Base-by-base conservation (phyloP, 2,329 filamentous ascomycete genomes). In the Colletotrichum tamarilloi region DNA sequence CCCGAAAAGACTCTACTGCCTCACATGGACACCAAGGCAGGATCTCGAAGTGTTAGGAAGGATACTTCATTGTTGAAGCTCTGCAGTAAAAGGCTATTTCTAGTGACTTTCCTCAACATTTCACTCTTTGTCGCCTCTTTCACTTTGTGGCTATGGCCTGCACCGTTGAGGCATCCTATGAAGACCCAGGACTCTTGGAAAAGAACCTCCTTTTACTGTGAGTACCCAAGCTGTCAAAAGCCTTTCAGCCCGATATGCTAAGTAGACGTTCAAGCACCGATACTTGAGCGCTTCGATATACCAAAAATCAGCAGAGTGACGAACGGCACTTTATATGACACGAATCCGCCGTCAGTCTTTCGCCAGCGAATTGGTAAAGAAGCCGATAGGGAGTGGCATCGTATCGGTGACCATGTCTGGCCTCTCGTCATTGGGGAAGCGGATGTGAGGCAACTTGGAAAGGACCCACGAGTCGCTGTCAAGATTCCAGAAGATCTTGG, bases 401-500 rank as follows among this genome's bases (percentile, higher is more conserved):
- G 60, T 3, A 69, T 65, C 6, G 67, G 67, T 5, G 60, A 59
- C 22, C 67, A 69, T 16, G 67, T 69, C 19, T 69, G 67, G 67
- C 60, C 60, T 2, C 4, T 65, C 5, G 42, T 69, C 8, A 69
- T 69, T 22, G 53, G 28, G 5, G 53, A 24, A 19, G 60, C 11
- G 6, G 60, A 65, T 55, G 60, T 69, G 2, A 32, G 60, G 1
- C 68, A 63, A 1, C 73, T 81, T 4, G 80, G 79, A 8, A 81
- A 81, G 62, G 79, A 83, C 62, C 81, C 81, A 0, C 35, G 62
- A 3, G 53, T 71, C 1, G 75, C 75, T 1, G 77, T 77, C 56
- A 78, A 77, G 65, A 78, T 77, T 7, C 77, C 80, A n/a, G 66
- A 73, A 8, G 74, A 75, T 26, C 81, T 79, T 75, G 78, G 77